Conservation (phyloP, 768 basidiomycete genomes). For the Hygrocybe punicea region DNA sequence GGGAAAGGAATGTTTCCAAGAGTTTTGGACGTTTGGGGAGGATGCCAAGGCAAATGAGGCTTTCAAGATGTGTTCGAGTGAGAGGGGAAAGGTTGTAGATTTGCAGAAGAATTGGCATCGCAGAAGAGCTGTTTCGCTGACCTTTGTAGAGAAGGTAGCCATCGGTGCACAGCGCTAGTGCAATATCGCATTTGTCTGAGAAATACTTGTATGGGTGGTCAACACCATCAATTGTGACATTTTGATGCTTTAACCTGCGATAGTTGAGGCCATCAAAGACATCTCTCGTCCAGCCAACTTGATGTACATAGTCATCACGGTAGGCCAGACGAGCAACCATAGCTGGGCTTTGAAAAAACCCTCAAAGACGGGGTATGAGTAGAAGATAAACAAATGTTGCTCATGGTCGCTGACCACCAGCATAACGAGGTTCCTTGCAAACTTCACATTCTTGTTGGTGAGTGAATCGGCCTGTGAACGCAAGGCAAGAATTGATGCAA, state of each 20-base stretch:
- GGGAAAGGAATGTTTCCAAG: slow-evolving; percentile 42
- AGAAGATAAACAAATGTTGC: slow-evolving; percentile 27
- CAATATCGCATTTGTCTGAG: slow-evolving; percentile 36
- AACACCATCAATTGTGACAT: slow-evolving; percentile 29
- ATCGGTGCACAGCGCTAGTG: slow-evolving; percentile 42
- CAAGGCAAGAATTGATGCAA: slow-evolving; percentile 19
- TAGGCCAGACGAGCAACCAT: slow-evolving; percentile 12
- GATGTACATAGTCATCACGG: slow-evolving; percentile 9
- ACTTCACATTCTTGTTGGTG: slow-evolving; percentile 9
- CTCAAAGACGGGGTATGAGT: slow-evolving; percentile 27
- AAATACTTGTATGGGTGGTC: slow-evolving; percentile 32
- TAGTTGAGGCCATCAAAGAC: slow-evolving; percentile 38
- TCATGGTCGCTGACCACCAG: slow-evolving; percentile 5
- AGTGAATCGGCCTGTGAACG: neutral
- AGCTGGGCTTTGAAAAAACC: slow-evolving; percentile 13
- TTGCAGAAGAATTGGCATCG: slow-evolving; percentile 43
- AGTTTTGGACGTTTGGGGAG: slow-evolving; percentile 47
- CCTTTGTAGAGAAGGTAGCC: slow-evolving; percentile 40
- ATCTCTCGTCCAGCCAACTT: slow-evolving; percentile 25
- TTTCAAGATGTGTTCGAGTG: slow-evolving; percentile 30
- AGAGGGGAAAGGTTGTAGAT: slow-evolving; percentile 35
- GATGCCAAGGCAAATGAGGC: slow-evolving; percentile 40
- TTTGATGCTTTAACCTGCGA: slow-evolving; percentile 12
- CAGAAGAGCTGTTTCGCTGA: slow-evolving; percentile 24
- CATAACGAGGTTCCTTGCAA: slow-evolving; percentile 16